These are phyloP conservation scores for Thermothielavioides terrestris DNA, from an alignment of 495 filamentous ascomycete genomes.

Conservation along the genomic window DNA sequence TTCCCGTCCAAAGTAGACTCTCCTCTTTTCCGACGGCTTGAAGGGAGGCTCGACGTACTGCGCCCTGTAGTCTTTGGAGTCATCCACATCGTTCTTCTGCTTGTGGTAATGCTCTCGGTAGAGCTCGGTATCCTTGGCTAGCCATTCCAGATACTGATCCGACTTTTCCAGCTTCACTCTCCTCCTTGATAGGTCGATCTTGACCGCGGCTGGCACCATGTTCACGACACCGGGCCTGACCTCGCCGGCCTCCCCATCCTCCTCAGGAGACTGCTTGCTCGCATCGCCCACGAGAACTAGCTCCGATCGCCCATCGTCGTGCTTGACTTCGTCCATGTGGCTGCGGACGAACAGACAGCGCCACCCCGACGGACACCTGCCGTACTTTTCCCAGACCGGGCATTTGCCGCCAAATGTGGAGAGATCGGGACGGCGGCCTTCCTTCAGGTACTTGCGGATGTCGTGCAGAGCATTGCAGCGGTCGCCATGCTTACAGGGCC, in stretches of 20 bases:
- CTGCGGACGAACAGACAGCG: conserved; percentile 81
- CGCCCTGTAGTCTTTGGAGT: conserved; percentile 62
- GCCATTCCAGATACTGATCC: conserved; percentile 66
- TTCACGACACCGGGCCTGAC: conserved; percentile 57
- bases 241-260: conserved; percentile 18
- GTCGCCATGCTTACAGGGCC: conserved; percentile 62
- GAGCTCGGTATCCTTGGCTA: conserved; percentile 52
- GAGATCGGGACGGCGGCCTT: conserved; percentile 73
- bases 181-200: conserved; percentile 61
- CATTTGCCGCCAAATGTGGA: conserved; percentile 65
- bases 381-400: conserved; percentile 66
- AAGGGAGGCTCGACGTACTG: conserved; percentile 75
- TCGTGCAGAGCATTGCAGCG: conserved; percentile 74
- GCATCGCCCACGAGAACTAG: conserved; percentile 53
- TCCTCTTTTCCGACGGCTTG: conserved; percentile 83
- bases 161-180: conserved; percentile 58
- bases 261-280: not conserved
- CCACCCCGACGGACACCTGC: conserved; percentile 76
- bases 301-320: conserved; percentile 70
- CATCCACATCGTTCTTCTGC: conserved; percentile 34
- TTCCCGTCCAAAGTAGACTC: conserved; percentile 84
- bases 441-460: conserved; percentile 71
- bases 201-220: conserved; percentile 53
- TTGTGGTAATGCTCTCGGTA: conserved; percentile 44
- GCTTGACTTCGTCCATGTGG: conserved; percentile 68